Base-by-base conservation (phyloP, 495 filamentous ascomycete genomes). In the Xylaria telfairii region DNA sequence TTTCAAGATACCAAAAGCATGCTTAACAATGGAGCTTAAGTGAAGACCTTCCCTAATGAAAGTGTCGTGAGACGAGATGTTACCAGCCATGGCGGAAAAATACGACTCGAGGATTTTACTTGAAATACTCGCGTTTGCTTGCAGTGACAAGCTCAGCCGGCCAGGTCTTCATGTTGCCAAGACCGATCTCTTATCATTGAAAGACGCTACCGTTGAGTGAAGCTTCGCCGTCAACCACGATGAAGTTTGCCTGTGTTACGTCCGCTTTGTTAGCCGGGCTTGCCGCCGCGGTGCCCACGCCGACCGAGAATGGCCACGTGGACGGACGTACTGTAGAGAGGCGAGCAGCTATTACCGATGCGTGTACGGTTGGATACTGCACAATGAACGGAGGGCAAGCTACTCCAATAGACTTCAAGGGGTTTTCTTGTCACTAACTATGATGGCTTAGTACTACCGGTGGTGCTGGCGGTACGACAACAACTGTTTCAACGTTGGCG, bases 401-500 rank as follows among this genome's bases (percentile, higher is more conserved):
- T 46, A 34, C 39, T 37, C 32, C 17, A 30, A 24, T 65, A 13
- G 7, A 13, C 15, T 26, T 5, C 7, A n/a, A 41, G n/a, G 8
- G 24, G 3, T 44, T 2, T 34, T 4, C 1, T 37, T n/a, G 44
- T n/a, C n/a, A n/a, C 57, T 62, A n/a, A 69, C 32, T 5, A 24
- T 41, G 10, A 9, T 72, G 83, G 65, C 80, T 80, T 44, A 82
- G 83, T 46, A 89, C 87, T 24, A 89, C 80, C 5, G 87, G 87
- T 62, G 87, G 87, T 69, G 76, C 78, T 34, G 84, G 82, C 24
- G 87, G 87, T 62, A 82, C 82, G 8, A 87, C 83, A 10, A 84
- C 84, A 6, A 86, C 83, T 17, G 87, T 89, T 49, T 84, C 84
- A 3, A 83, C 85, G 1, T 82, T 86, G 47, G 83, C 83, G 28